Conservation (phyloP, 2,329 filamentous ascomycete genomes). For the Mycosphaerella arachidis region DNA sequence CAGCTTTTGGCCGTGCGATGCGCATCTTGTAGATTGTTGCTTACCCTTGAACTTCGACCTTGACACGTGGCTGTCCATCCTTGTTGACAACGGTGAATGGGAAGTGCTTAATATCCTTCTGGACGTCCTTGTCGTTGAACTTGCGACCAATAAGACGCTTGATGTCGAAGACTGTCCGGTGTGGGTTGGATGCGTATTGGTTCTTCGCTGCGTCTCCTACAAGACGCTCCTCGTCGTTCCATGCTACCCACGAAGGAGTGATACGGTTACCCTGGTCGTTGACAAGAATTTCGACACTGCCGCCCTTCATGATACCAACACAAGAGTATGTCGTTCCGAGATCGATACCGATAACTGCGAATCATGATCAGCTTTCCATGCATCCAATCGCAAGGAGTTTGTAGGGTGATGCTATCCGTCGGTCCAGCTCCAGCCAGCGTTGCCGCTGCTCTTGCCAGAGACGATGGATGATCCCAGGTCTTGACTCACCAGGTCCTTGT, state of each 20-base stretch:
- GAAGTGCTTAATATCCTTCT: slow-evolving; percentile 96
- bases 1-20: not conserved
- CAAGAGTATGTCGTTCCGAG: slow-evolving; percentile 82
- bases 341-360: slow-evolving; percentile 84
- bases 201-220: slow-evolving; percentile 98
- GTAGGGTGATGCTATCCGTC: not conserved
- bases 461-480: not conserved
- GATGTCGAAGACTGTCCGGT: slow-evolving; percentile 45
- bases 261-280: slow-evolving; percentile 98
- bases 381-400: not conserved
- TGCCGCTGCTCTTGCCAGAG: not conserved
- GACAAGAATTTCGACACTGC: slow-evolving; percentile 90
- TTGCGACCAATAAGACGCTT: slow-evolving; percentile 52
- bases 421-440: not conserved
- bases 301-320: slow-evolving; percentile 93
- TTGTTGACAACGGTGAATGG: slow-evolving; percentile 91
- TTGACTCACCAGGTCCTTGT: slow-evolving; percentile 58
- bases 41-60: slow-evolving; percentile 62
- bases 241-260: slow-evolving; percentile 58
- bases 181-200: slow-evolving; percentile 60
- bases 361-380: slow-evolving; percentile 5
- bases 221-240: slow-evolving; percentile 93
- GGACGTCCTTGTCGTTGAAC: slow-evolving; percentile 67
- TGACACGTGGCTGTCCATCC: slow-evolving; percentile 81
- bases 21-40: not conserved